Conservation (phyloP, 2,329 filamentous ascomycete genomes). For the Knoxdaviesia capensis region DNA sequence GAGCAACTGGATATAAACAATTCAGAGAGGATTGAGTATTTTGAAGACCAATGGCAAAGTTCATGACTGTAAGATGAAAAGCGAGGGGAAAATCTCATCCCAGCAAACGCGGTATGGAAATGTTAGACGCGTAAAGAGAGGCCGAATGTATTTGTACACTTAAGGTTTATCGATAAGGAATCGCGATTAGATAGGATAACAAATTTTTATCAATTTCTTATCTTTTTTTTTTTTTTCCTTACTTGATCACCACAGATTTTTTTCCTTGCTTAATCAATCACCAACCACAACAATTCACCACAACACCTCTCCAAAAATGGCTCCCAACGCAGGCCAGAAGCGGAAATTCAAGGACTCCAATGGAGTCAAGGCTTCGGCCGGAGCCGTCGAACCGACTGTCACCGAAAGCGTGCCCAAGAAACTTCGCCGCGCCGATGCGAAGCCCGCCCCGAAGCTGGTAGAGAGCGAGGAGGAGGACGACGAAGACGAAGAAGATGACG, state of each 20-base stretch:
- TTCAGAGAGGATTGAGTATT: too few species aligned
- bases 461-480: conserved; percentile 3
- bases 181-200: neutral
- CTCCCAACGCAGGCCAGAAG: conserved; percentile 12
- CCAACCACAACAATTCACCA: neutral
- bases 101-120: too few species aligned
- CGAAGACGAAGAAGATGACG: conserved; percentile 7
- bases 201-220: conserved; percentile 1
- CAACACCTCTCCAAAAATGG: conserved; percentile 4
- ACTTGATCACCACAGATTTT: neutral
- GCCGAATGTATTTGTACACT: too few species aligned
- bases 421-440: conserved; percentile 9
- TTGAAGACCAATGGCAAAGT: too few species aligned
- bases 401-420: conserved; percentile 10
- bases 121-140: too few species aligned
- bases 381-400: conserved; percentile 7
- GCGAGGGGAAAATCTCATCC: too few species aligned
- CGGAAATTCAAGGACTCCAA: conserved; percentile 15
- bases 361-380: conserved; percentile 8
- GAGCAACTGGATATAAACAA: too few species aligned
- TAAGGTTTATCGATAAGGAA: neutral
- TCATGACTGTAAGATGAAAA: too few species aligned
- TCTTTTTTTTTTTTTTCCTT: conserved; percentile 1
- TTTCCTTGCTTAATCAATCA: conserved; percentile 1
- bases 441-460: conserved; percentile 10